These are phyloP conservation scores for Cyberlindnera saturnus DNA, from an alignment of 805 yeast species.

Conservation along the genomic window DNA sequence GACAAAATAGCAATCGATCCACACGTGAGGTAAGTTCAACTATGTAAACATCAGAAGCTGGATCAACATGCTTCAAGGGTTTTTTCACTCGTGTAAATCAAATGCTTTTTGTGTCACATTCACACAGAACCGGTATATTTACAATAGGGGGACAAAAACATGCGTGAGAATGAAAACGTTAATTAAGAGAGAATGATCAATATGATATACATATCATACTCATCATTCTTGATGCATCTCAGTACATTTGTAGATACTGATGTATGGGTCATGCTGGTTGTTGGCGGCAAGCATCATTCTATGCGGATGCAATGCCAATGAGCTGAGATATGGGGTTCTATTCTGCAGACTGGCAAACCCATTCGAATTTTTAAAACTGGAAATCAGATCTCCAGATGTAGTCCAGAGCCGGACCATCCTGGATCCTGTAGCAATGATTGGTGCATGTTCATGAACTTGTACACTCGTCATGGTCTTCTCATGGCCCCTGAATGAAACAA, in stretches of 20 bases:
- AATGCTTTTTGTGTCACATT: no score
- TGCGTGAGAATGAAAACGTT: no score
- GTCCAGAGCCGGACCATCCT: slow-evolving; percentile 77
- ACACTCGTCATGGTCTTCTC: slow-evolving; percentile 50
- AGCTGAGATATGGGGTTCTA: slow-evolving; percentile 44
- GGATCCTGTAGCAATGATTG: slow-evolving; percentile 84
- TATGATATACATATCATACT: background rate
- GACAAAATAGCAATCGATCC: no score
- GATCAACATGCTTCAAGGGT: no score
- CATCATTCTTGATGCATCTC: slow-evolving; percentile 18
- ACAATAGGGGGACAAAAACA: no score
- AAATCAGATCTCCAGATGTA: slow-evolving; percentile 69
- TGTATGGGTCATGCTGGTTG: slow-evolving; percentile 69
- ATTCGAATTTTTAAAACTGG: slow-evolving; percentile 47
- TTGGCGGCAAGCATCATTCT: slow-evolving; percentile 88
- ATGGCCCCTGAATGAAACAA: slow-evolving; percentile 55
- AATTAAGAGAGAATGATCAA: slow-evolving; percentile 1
- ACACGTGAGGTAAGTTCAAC: no score
- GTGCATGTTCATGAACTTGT: slow-evolving; percentile 94
- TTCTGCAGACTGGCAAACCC: slow-evolving; percentile 25
- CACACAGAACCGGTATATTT: no score
- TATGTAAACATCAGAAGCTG: no score
- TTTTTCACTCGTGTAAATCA: no score
- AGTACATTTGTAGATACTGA: slow-evolving; percentile 55
- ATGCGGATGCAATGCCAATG: slow-evolving; percentile 84